Evolutionary conservation across 106 monocot species (phyloP), one percentile per base, ranked within the genome.

Genomic region (Dendrobium nobile): DNA sequence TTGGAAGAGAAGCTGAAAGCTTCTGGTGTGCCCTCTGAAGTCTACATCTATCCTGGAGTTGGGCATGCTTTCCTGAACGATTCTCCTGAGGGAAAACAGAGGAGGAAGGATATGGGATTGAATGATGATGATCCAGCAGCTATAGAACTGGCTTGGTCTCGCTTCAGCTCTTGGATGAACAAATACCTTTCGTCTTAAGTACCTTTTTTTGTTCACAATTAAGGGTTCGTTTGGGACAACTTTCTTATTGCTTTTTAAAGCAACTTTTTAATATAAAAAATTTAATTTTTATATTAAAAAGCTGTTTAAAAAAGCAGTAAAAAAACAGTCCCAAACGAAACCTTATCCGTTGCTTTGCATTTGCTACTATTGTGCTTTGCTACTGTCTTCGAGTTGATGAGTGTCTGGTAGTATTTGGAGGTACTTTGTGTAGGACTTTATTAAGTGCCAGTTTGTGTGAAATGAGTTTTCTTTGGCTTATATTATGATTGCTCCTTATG

Each of bases 91-190:
- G 94, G 94, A 22, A n/a, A 88, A 37, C 87, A 92, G 85, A 87
- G 97, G 85, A 90, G 92, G 84, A 92, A 92, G 87, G 84, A 45
- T 24, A 94, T 94, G 97, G 94, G 97, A 72, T 5, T 91, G 79
- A 58, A 79, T 17, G 92, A 94, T 81, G 94, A 92, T 78, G 81
- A 87, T 78, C 85, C 78, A 41, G 85, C 84, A 56, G 87, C 92
- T 55, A 85, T 89, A 9, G 81, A 85, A 7, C 77, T 92, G 72
- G 97, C 97, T 9, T 97, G 97, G 97, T 92, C 89, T 56, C 90
- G 97, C 61, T 97, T 97, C 78, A 78, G 79, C 31, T 82, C 94
- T 19, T 97, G 97, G 97, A 94, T 97, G 97, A 88, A 82, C 24
- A 83, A 47, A 40, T 92, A 86, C 70, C 73, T 94, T 65, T 72